Percentiles rank a stretch among this genome's conserved stretches.
Conservation (phyloP, 2,329 filamentous ascomycete species). For the Aureobasidium leucospermi region DNA sequence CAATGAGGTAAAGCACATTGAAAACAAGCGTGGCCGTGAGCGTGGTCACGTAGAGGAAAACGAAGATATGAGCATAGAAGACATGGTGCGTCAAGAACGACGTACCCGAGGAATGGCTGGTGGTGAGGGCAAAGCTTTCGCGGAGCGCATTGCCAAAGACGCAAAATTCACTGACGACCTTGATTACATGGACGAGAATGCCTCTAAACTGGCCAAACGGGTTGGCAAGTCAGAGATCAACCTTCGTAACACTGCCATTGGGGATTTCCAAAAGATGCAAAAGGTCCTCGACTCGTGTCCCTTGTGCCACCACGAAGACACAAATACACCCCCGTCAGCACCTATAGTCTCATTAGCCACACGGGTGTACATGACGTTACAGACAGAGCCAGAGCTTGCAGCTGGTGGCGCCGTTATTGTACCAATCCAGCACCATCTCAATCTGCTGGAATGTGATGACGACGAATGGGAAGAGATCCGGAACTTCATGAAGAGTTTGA, state of each 20-base stretch:
- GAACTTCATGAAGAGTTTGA: slow-evolving; percentile 97
- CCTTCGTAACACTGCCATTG: slow-evolving; percentile 78
- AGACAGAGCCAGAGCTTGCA: slow-evolving; percentile 81
- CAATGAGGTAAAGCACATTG: slow-evolving; percentile 68
- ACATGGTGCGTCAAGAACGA: slow-evolving; percentile 93
- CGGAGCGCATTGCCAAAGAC: slow-evolving; percentile 91
- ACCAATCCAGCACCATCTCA: slow-evolving; percentile 76
- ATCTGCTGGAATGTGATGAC: slow-evolving; percentile 95
- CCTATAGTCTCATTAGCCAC: slow-evolving; percentile 82
- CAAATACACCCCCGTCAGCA: slow-evolving; percentile 66
- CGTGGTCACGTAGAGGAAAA: slow-evolving; percentile 83
- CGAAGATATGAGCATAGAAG: slow-evolving; percentile 90
- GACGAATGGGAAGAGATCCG: slow-evolving; percentile 99
- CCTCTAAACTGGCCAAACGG: slow-evolving; percentile 75
- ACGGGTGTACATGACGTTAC: slow-evolving; percentile 77
- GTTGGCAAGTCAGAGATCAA: slow-evolving; percentile 84
- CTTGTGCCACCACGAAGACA: slow-evolving; percentile 87
- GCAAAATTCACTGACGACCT: slow-evolving; percentile 83
- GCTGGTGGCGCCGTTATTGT: slow-evolving; percentile 81
- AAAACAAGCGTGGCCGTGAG: slow-evolving; percentile 75
- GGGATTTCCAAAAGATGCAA: slow-evolving; percentile 85
- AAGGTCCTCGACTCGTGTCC: slow-evolving; percentile 79
- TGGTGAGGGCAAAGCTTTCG: slow-evolving; percentile 74
- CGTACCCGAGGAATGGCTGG: slow-evolving; percentile 70
- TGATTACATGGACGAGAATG: slow-evolving; percentile 97